phyloP scores from a whole-genome alignment of 164 flowering plant genomes.

The Cinnamomum chago region DNA sequence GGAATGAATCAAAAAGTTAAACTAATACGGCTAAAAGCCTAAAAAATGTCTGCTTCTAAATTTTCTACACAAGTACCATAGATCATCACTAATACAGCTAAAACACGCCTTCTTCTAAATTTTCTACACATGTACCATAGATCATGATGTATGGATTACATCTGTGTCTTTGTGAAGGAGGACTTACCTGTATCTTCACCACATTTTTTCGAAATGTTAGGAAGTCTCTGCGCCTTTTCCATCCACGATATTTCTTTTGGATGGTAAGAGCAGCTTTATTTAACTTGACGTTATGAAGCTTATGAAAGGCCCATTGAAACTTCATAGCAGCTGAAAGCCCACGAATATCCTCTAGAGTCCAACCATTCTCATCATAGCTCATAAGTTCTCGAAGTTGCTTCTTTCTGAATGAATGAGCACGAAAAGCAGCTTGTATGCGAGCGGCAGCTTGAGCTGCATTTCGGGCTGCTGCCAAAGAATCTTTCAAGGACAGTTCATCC shows the following conservation, averaged over 20 bases:
- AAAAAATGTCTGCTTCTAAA: not conserved
- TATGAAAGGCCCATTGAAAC: conserved; percentile 23
- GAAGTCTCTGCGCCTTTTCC: conserved; percentile 83
- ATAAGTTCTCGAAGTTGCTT: conserved; percentile 37
- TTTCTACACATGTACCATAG: not conserved
- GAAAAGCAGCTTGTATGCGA: conserved; percentile 88
- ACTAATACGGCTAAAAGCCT: too few relatives aligned
- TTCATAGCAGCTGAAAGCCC: conserved; percentile 59
- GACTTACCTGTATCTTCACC: conserved; percentile 82
- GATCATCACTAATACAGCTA: not conserved
- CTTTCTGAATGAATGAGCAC: conserved; percentile 90
- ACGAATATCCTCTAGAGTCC: conserved; percentile 39
- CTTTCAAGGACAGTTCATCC: conserved; percentile 61
- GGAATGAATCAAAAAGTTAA: too few relatives aligned
- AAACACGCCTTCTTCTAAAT: not conserved
- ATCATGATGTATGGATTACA: not conserved
- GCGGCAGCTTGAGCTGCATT: conserved; percentile 98
- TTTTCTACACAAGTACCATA: not conserved
- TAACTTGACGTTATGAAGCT: conserved; percentile 40
- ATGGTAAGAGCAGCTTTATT: conserved; percentile 77
- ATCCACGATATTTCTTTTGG: conserved; percentile 93
- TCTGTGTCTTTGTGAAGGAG: not conserved
- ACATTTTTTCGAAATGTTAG: conserved; percentile 74
- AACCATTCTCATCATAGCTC: conserved; percentile 45
- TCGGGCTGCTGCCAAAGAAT: conserved; percentile 73